Evolutionary conservation across 2,329 filamentous ascomycete genomes (phyloP).

Genomic region (Phaeosphaeria sp.): DNA sequence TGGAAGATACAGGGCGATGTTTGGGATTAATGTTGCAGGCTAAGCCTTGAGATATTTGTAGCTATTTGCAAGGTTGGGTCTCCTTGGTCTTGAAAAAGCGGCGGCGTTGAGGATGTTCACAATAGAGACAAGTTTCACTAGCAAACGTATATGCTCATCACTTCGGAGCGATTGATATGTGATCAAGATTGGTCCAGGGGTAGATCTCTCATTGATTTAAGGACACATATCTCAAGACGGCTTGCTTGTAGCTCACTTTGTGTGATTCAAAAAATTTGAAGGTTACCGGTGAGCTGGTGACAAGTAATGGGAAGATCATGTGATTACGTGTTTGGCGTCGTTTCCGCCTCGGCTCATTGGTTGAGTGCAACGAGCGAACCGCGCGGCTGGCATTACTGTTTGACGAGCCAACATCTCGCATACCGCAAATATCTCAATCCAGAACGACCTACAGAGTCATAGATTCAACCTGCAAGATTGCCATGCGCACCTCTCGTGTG

Average conservation of each 20-base stretch:
- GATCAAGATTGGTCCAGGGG: too few species aligned
- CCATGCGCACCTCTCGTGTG: slow-evolving; percentile 48
- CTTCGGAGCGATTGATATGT: background rate
- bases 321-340: slow-evolving; percentile 1
- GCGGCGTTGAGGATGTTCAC: slow-evolving; percentile 8
- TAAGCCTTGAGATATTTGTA: background rate
- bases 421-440: background rate
- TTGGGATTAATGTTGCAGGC: slow-evolving; percentile 31
- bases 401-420: background rate
- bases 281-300: too few species aligned
- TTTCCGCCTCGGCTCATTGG: slow-evolving; percentile 2
- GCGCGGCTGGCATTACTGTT: slow-evolving; percentile 5
- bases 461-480: background rate
- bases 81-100: slow-evolving; percentile 6
- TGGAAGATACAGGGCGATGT: slow-evolving; percentile 46
- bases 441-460: background rate
- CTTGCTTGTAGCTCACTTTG: too few species aligned
- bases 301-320: slow-evolving; percentile 8
- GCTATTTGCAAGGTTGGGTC: background rate
- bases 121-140: background rate
- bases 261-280: too few species aligned
- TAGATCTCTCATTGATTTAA: background rate
- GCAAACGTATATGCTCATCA: background rate
- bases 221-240: too few species aligned
- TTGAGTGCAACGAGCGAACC: slow-evolving; percentile 5